Evolutionary conservation across 352 stramenopile species (phyloP), one percentile per base, ranked within the genome.

Genomic region (Phytophthora crassamura): DNA sequence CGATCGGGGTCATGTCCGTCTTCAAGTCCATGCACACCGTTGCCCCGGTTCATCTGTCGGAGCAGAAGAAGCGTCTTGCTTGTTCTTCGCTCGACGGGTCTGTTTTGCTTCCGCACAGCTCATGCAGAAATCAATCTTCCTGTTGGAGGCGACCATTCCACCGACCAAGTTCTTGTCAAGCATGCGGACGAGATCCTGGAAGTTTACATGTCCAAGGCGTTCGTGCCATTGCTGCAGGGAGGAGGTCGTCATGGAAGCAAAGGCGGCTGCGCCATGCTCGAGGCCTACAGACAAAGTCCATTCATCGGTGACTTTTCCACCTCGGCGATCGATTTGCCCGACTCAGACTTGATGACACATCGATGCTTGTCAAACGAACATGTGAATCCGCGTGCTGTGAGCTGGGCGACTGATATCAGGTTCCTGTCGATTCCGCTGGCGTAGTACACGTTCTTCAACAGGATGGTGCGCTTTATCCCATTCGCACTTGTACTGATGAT

Each of bases 31-130:
- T 34, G 11, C 56, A 42, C 1, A 64, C 16, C 18, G 38, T 55
- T 14, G 56, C 36, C 35, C 45, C 38, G 36, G 14, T 45, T 36
- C 56, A 15, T 64, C 25, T 1, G 43, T 64, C 5, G 45, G 56
- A 5, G 56, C 30, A 4, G 56, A 64, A 30, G 56, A 64, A 22
- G 36, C 45, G 16, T 64, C 46, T 16, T 22, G 4, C 9, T 47
- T 22, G 15, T 28, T 41, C 14, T 56, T 18, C 10, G 25, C 38
- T 36, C 43, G 36, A 4, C 46, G 46, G 3, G 45, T 20, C 45
- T 64, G 56, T 16, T 64, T 57, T 14, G 45, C 36, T 51, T 64
- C 45, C 4, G 56, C 28, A 18, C 56, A 64, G 12, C 36, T 56
- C 45, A 64, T 64, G 18, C 56, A 64, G 30, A 64, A 57, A n/a